These are phyloP conservation scores for Suhomyces emberorum DNA, from an alignment of 805 yeast genomes.

Conservation along the genomic window DNA sequence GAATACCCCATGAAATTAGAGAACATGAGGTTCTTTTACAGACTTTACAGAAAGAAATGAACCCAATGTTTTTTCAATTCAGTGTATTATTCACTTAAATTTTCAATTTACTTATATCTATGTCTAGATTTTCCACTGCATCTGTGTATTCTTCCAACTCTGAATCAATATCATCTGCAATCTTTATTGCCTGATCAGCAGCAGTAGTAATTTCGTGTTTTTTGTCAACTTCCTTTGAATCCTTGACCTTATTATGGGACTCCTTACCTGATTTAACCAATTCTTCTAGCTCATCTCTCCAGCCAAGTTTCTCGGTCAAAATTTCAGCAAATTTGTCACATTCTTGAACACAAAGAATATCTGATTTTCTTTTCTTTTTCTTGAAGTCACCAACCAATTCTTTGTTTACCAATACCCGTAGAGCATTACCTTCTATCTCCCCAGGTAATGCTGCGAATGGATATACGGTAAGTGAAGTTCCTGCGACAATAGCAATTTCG, in stretches of 20 bases:
- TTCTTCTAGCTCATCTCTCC: slow-evolving; percentile 55
- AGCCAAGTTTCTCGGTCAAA: slow-evolving; percentile 56
- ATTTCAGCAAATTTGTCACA: slow-evolving; percentile 64
- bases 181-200: slow-evolving; percentile 4
- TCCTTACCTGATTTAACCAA: slow-evolving; percentile 16
- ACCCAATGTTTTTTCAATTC: background rate
- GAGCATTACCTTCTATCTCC: slow-evolving; percentile 47
- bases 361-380: slow-evolving; percentile 48
- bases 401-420: slow-evolving; percentile 68
- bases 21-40: slow-evolving; percentile 82
- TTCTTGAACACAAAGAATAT: slow-evolving; percentile 55
- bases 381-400: slow-evolving; percentile 76
- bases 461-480: slow-evolving; percentile 83
- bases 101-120: slow-evolving; percentile 8
- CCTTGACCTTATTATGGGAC: background rate
- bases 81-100: background rate
- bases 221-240: background rate
- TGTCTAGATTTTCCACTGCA: slow-evolving; percentile 1
- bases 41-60: slow-evolving; percentile 61
- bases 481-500: slow-evolving; percentile 82
- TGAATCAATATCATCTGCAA: slow-evolving; percentile 7
- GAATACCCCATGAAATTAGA: slow-evolving; percentile 68
- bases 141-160: slow-evolving; percentile 5
- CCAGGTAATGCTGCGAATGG: slow-evolving; percentile 87
- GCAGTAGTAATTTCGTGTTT: background rate